Base-by-base conservation (phyloP, 2,329 filamentous ascomycete species). In the Alternaria rosae region DNA sequence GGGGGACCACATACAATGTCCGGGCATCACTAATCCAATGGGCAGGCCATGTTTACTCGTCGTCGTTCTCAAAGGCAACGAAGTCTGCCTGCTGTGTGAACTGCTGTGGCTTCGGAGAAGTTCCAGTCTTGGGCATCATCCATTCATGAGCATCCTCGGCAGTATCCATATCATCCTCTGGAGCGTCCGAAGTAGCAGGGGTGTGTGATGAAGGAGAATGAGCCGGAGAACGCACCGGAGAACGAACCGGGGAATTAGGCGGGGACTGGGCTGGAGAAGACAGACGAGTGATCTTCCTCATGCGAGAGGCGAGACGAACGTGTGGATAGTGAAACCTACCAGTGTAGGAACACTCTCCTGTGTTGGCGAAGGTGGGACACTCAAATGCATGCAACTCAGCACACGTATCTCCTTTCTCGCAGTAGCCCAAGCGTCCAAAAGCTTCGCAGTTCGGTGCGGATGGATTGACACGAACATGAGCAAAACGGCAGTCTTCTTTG, bases 341-440 rank as follows among this genome's bases (percentile, higher is more conserved):
- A 89, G 78, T 87, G 89, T 78, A 89, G 89, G 51, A 60, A 87
- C 95, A 99, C 65, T 85, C 84, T 73, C 94, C 94, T 63, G 88
- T 92, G 81, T 97, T 97, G 86, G 92, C 92, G 84, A 96, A 97
- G 78, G 97, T 92, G 65, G 95, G 94, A 80, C 95, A 98, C 80
- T 98, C 94, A 81, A 91, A 91, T 60, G 94, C 91, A 82, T 99
- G 95, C 64, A 93, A 91, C 67, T 95, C 89, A 62, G 87, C 81
- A 81, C 95, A 98, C 57, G 85, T 81, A 58, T 86, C 85, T 63
- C 94, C 95, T 77, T 91, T 92, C 64, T 91, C 89, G 83, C 95
- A 98, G 80, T 93, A 98, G 55, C 95, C 94, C 74, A 94, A 87
- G 56, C 89, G 88, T 26, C 92, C 94, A 83, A 99, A 98, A 20